phyloP scores from a whole-genome alignment of 768 basidiomycete genomes.

The Hygrophoropsis aurantiaca region DNA sequence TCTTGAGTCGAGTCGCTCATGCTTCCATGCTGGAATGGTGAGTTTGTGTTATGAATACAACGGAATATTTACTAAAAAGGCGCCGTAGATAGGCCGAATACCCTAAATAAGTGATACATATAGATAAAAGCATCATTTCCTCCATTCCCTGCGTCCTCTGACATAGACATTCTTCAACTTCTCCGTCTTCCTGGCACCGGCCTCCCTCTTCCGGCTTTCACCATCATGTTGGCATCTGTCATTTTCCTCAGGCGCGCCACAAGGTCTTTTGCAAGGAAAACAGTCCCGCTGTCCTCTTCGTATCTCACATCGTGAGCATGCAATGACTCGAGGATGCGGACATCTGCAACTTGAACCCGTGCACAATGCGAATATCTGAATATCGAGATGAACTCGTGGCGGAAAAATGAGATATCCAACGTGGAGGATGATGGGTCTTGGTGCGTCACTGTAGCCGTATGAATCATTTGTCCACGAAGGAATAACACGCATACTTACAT shows the following conservation, averaged over 20 bases:
- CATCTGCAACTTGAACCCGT: slow-evolving; percentile 33
- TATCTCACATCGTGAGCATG: slow-evolving; percentile 48
- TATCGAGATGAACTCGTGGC: slow-evolving; percentile 63
- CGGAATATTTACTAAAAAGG: too few species aligned
- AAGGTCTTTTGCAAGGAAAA: slow-evolving; percentile 54
- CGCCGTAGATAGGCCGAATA: too few species aligned
- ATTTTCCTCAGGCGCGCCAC: slow-evolving; percentile 27
- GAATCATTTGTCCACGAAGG: neutral
- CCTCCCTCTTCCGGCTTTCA: slow-evolving; percentile 10
- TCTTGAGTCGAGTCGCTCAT: too few species aligned
- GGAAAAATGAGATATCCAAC: slow-evolving; percentile 27
- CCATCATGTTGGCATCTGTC: slow-evolving; percentile 22
- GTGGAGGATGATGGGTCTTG: neutral
- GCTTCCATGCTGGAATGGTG: too few species aligned
- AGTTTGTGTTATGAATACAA: too few species aligned
- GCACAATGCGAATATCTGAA: slow-evolving; percentile 56
- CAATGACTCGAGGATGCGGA: slow-evolving; percentile 53
- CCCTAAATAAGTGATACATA: too few species aligned
- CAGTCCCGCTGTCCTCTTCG: slow-evolving; percentile 58
- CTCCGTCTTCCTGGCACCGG: slow-evolving; percentile 5
- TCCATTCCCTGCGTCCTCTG: neutral
- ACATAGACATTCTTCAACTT: slow-evolving; percentile 8
- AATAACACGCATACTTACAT: slow-evolving; percentile 13
- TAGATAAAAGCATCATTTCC: slow-evolving; percentile 1
- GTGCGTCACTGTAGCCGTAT: slow-evolving; percentile 9